Evolutionary conservation across 768 basidiomycete species (phyloP), one percentile per base, ranked within the genome.

Genomic region (Pulveroboletus sp.): DNA sequence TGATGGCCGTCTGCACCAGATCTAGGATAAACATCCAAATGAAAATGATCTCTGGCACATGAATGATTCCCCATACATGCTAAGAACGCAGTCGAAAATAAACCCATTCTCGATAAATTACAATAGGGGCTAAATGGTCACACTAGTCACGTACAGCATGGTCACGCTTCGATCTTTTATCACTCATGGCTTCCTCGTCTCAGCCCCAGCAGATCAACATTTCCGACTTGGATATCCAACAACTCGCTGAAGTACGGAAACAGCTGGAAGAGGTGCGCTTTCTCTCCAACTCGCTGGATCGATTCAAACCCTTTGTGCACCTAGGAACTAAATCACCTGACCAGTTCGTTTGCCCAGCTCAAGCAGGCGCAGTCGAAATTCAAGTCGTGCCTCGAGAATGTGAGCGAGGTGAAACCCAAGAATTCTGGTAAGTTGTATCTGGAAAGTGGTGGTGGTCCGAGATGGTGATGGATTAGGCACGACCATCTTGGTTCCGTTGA

Each of bases 301-400:
- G 24, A 53, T 20, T 36, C 35, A n/a, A 36, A 17, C 9, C 35
- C 12, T 29, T 36, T 42, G 27, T 23, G 7, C 23, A 38, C 14
- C 19, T 65, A 98, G 94, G 95, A 99, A 76, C 70, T 99, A 40
- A 86, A 81, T 48, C 94, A 97, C 64, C 75, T 97, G 40, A 90
- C 94, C 11, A 87, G 81, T 59, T 95, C 94, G 27, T 97, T 94
- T 63, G 81, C 85, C 11, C 93, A 97, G 59, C 81, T 98, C 21
- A 95, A 92, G 66, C 85, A 87, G 56, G 95, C 94, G 0, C 93
- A 97, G 65, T 80, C 84, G 2, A 97, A 95, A 69, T 97, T 98
- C 77, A 84, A 81, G 54, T 73, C 84, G 7, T 95, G 95, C 61
- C 78, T 92, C 20, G 86, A 89, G 46, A 90, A 87, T 54, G 83